Base-by-base conservation (phyloP, 2,329 filamentous ascomycete genomes). In the Kalmusia sp. region DNA sequence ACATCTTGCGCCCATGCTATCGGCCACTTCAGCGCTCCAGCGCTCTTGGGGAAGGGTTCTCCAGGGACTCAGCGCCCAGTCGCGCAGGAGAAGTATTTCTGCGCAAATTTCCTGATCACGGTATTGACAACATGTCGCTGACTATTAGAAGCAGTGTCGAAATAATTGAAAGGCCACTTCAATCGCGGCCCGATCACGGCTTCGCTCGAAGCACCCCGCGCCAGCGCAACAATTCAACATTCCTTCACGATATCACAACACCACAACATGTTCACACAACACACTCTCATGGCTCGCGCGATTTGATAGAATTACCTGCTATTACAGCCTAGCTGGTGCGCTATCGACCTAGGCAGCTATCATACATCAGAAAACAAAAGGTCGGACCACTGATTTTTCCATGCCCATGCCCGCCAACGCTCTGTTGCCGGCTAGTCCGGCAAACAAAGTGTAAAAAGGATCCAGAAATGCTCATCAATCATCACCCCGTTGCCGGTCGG, bases 381-480 rank as follows among this genome's bases (percentile, higher is more conserved):
- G 50, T 50, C 46, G 48, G 44, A 28, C n/a, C 19, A 21, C 43
- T 15, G 27, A 38, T 49, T 48, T 55, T 53, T 53, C 48, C 25
- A 24, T 21, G 5, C 17, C 34, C 24, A 30, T 55, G 44, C 54
- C 44, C 48, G 57, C 51, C 51, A 52, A 51, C 46, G 50, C 49
- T 59, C 55, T 58, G 41, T 51, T 46, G 27, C 34, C 55, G 21
- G 37, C 49, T 51, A 19, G 11, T 46, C 49, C 27, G 30, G 22
- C 46, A 21, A 49, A 12, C 39, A 35, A 33, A 39, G 22, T 24
- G 22, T 9, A 28, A 47, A 24, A 28, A 35, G 43, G 30, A 46
- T 49, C 24, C 50, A 52, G 49, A 49, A 57, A 65, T 31, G 45
- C 54, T 67, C 64, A 35, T 67, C 55, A 62, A 61, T 65, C 63